Percentiles rank a stretch among this genome's conserved stretches.
Conservation (phyloP, 148 eudicot genomes). For the Fagopyrum esculentum region DNA sequence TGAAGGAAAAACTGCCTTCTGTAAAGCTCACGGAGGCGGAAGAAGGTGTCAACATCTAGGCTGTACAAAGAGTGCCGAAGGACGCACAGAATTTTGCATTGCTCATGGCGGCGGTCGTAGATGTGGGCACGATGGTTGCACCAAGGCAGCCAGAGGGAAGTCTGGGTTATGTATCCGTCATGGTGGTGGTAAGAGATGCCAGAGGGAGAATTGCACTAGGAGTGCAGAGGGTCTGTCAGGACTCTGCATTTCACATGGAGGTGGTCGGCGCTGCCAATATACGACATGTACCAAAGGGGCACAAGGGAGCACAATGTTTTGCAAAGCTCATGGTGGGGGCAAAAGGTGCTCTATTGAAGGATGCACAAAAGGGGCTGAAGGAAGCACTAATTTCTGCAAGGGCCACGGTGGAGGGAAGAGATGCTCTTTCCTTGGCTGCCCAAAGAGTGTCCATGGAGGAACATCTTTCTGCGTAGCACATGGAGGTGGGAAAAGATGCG, state of each 20-base stretch:
- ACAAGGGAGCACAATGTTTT: constrained; percentile 95
- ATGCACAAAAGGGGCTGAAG: constrained; percentile 94
- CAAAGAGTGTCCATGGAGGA: constrained; percentile 97
- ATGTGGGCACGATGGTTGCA: constrained; percentile 62
- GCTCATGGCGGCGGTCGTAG: constrained; percentile 79
- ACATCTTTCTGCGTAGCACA: constrained; percentile 92
- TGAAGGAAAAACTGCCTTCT: constrained; percentile 91
- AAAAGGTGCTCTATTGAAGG: constrained; percentile 75
- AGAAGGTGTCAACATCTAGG: constrained; percentile 75
- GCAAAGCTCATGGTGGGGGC: constrained; percentile 99
- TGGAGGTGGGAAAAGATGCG: constrained; percentile 97
- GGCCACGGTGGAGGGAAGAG: constrained; percentile 98
- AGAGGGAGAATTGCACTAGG: constrained; percentile 67
- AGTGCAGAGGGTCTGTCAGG: constrained; percentile 98
- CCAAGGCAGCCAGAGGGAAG: constrained; percentile 83
- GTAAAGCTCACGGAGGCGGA: constrained; percentile 99
- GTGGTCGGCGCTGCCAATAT: constrained; percentile 88
- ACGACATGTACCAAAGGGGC: constrained; percentile 81
- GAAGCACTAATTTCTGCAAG: constrained; percentile 90
- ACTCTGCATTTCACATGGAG: constrained; percentile 96
- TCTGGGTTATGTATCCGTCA: constrained; percentile 94
- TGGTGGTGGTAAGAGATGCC: constrained; percentile 98
- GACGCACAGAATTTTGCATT: constrained; percentile 58
- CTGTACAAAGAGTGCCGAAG: constrained; percentile 80
- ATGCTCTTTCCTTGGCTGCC: constrained; percentile 77